Base-by-base conservation (phyloP, 208 protist species). In the Leishmania gerbilli region DNA sequence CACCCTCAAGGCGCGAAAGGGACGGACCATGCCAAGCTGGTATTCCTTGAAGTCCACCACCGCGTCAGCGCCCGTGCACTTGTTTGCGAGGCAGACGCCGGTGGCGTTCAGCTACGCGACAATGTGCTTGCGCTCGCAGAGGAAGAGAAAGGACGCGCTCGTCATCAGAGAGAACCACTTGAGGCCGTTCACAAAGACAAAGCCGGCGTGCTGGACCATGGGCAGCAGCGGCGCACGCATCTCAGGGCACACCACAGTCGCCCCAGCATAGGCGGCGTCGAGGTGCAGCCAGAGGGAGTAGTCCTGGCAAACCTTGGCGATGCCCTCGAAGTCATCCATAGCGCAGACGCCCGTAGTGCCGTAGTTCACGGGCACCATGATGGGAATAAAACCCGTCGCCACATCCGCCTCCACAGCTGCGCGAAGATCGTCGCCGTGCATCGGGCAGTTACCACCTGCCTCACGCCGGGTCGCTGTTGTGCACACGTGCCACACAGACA, bases 31-130 rank as follows among this genome's bases (percentile, higher is more conserved):
- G 42, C 91, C 89, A 13, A 96, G 79, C n/a, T 92, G 91, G 78
- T 92, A 96, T 74, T 95, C 88, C 79, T 91, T 89, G 77, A 92
- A 95, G 79, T 95, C 88, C 1, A 87, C 79, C 51, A 89, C 83
- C 27, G 71, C n/a, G 37, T 80, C 81, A 2, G 81, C 64, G 15
- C 82, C 87, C 15, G 87, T 88, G 84, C 81, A 84, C 62, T 82
- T 82, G 80, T 90, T 92, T 31, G 76, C 37, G 47, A 92, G 76
- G 75, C 91, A 94, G 31, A 90, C 84, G 1, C 83, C 86, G 15
- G 81, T 88, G 21, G 85, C 78, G 68, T 88, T 89, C 27, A 94
- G 87, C 24, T 83, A 88, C 9, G 79, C 55, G 9, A 95, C 77
- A 55, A 94, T 77, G 84, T 83, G 69, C 67, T 80, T 65, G 21